phyloP scores from a whole-genome alignment of 371 early-diverging fungal genomes.

The Choanephora cucurbitarum region DNA sequence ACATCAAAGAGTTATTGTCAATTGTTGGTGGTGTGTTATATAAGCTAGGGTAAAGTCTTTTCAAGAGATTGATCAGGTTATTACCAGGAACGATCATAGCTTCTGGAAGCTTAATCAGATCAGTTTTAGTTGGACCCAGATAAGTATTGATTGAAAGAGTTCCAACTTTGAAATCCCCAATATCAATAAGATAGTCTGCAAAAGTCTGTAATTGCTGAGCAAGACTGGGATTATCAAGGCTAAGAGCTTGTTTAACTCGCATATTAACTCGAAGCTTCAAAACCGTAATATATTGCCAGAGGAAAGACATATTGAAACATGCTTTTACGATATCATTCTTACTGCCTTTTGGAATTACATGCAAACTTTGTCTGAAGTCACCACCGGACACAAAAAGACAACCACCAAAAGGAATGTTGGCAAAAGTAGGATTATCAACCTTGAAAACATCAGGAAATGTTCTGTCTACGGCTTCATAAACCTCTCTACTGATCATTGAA shows the following conservation, averaged over 20 bases:
- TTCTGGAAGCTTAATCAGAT: too few species aligned
- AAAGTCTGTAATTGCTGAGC: constrained; percentile 8
- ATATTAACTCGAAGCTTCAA: too few species aligned
- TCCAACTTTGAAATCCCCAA: constrained; percentile 3
- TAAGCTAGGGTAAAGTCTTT: too few species aligned
- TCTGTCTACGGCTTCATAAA: constrained; percentile 28
- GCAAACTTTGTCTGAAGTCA: constrained; percentile 26
- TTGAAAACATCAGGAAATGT: constrained; percentile 26
- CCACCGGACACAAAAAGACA: constrained; percentile 24
- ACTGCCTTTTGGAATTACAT: constrained; percentile 13
- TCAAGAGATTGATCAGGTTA: too few species aligned
- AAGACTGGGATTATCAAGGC: background rate
- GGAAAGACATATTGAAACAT: constrained; percentile 10
- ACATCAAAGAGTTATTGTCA: too few species aligned
- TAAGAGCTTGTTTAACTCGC: constrained; percentile 10
- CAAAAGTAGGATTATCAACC: background rate
- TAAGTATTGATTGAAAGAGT: too few species aligned
- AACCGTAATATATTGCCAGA: background rate
- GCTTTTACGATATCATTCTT: constrained; percentile 7
- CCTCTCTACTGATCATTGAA: constrained; percentile 14
- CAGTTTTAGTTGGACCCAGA: too few species aligned
- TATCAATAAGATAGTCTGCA: constrained; percentile 3
- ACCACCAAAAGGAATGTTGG: constrained; percentile 30
- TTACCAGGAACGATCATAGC: too few species aligned
- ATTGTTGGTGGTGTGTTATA: too few species aligned